Evolutionary conservation across 805 yeast species (phyloP), one percentile per base, ranked within the genome.

Genomic region (Starmerella khaoyaiensis): DNA sequence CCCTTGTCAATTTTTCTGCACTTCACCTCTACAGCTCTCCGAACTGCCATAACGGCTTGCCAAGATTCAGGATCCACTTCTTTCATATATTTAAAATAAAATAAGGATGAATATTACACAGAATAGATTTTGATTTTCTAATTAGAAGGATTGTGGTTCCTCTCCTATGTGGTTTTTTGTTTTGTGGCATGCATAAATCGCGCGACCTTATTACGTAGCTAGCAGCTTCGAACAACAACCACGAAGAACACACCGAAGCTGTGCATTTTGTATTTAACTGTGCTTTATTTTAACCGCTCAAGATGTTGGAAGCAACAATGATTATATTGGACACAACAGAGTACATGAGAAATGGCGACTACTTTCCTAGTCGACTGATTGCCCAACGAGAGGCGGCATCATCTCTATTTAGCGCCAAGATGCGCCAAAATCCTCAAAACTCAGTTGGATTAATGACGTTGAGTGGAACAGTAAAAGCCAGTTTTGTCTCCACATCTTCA

Each of bases 331-430:
- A 90, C 66, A 87, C 84, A 67, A 83, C 95, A 36, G 98, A 90
- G 63, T 87, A 69, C 60, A 80, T 86, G 73, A 71, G 98, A 53
- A 90, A 90, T 57, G 98, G 97, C 22, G 98, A 90, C 59, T 90
- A 77, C 54, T 69, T 80, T 25, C 74, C 93, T 14, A 76, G 86
- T 12, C 70, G 98, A 53, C 86, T 76, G 56, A 93, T 80, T 46
- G 95, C 97, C 1, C 95, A 90, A 60, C 65, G 80, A 44, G 94
- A 90, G 45, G 76, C 95, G 8, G 84, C 86, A 21, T 90, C 83
- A 50, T 66, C 76, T 49, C 74, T 90, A 31, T 93, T 90, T 64
- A 78, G 79, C 46, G 74, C 80, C 46, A 87, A 90, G 61, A 73
- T 82, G 45, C 76, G 78, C 54, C 65, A 84, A 35, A 90, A 93